These are phyloP conservation scores for Phytophthora niederhauseri DNA, from an alignment of 352 stramenopile species.

Conservation along the genomic window DNA sequence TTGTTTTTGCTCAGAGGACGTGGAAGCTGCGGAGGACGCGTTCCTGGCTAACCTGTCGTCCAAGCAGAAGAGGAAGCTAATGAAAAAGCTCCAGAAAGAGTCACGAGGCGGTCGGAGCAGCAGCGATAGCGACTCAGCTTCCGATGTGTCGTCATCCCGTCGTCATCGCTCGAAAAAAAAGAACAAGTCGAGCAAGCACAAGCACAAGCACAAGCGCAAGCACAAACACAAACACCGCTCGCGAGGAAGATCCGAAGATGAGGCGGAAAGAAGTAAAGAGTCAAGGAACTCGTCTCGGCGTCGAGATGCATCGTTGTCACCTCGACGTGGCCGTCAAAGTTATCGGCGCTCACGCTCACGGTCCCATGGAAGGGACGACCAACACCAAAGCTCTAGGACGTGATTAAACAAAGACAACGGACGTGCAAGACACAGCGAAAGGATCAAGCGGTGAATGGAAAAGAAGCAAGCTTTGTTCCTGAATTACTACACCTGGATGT, in stretches of 20 bases:
- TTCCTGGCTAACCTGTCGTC: conserved; percentile 63
- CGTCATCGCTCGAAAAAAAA: conserved; percentile 28
- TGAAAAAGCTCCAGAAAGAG: conserved; percentile 65
- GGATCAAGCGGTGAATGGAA: not conserved
- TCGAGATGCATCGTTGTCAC: conserved; percentile 18
- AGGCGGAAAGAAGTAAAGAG: conserved; percentile 1
- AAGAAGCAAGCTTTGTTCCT: not conserved
- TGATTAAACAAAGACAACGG: not conserved
- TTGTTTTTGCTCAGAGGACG: conserved; percentile 18
- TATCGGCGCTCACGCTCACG: conserved; percentile 17
- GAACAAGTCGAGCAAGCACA: conserved; percentile 32
- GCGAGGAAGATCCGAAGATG: conserved; percentile 13
- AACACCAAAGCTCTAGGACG: not conserved
- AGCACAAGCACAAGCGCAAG: conserved; percentile 26
- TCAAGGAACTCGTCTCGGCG: conserved; percentile 3
- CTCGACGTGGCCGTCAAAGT: not conserved
- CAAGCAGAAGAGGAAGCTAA: conserved; percentile 66
- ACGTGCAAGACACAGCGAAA: not conserved
- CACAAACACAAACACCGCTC: conserved; percentile 20
- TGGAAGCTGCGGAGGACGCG: conserved; percentile 39
- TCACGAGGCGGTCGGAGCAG: conserved; percentile 2
- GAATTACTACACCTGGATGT: not conserved
- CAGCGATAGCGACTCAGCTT: conserved; percentile 29
- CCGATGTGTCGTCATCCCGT: conserved; percentile 15
- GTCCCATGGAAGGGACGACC: conserved; percentile 4